Conservation (phyloP, 768 basidiomycete genomes). For the Paxillus rubicundulus region DNA sequence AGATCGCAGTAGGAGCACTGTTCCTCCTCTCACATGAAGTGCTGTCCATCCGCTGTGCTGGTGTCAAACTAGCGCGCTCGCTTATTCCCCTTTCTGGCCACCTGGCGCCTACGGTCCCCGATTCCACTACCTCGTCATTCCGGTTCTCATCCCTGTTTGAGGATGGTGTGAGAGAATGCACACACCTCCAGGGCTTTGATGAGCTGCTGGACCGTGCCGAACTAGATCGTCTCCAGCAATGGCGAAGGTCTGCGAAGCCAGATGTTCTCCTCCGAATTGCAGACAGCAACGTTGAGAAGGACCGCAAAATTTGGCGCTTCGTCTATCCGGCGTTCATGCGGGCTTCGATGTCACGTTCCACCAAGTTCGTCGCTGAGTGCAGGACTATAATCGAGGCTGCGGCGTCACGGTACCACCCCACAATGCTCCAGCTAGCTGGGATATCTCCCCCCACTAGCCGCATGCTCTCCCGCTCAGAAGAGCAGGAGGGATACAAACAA, state of each 20-base stretch:
- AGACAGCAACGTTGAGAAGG: conserved; percentile 65
- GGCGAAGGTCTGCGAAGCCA: conserved; percentile 53
- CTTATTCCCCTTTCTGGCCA: conserved; percentile 50
- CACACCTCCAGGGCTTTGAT: conserved; percentile 59
- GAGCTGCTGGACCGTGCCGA: conserved; percentile 65
- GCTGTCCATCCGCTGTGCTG: conserved; percentile 51
- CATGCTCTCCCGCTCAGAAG: conserved; percentile 39
- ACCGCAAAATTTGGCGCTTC: conserved; percentile 72
- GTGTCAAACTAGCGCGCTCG: conserved; percentile 61
- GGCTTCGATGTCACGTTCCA: conserved; percentile 48
- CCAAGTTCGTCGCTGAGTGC: conserved; percentile 46
- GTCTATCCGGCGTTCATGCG: conserved; percentile 67
- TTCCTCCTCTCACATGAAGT: conserved; percentile 68
- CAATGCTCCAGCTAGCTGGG: conserved; percentile 72
- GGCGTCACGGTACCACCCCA: conserved; percentile 65
- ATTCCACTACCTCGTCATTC: conserved; percentile 28
- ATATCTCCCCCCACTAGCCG: conserved; percentile 55
- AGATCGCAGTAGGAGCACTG: conserved; percentile 69
- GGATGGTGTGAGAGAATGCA: conserved; percentile 42
- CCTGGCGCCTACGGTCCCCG: conserved; percentile 34
- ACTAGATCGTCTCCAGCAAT: conserved; percentile 59
- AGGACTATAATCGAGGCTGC: conserved; percentile 69
- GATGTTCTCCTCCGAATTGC: conserved; percentile 67
- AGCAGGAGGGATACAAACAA: conserved; percentile 51
- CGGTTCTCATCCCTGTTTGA: conserved; percentile 54